Percentiles rank a stretch among this genome's conserved stretches.
phyloP scores from a whole-genome alignment of 208 protist species.

The Trypanosoma cruzi region DNA sequence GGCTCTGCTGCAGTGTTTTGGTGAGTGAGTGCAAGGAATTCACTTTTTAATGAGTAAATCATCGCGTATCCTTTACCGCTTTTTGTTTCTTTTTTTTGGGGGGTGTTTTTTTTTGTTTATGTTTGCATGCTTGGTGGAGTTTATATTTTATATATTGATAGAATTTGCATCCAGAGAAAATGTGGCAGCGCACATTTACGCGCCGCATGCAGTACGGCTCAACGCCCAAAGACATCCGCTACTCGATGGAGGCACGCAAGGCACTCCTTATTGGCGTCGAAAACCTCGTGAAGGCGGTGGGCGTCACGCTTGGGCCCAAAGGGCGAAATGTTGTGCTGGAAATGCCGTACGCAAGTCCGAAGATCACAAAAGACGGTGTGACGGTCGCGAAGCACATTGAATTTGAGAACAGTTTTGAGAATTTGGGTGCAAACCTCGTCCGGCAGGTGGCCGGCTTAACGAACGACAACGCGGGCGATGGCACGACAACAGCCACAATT shows the following conservation, averaged over 20 bases:
- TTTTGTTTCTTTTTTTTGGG: no score
- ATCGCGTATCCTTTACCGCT: no score
- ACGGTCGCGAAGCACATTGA: conserved; percentile 99
- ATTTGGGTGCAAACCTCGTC: conserved; percentile 98
- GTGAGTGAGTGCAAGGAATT: no score
- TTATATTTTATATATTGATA: no score
- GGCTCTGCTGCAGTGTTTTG: no score
- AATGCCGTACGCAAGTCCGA: conserved; percentile 97
- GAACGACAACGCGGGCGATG: conserved; percentile 98
- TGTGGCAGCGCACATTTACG: conserved; percentile 43
- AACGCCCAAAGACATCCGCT: conserved; percentile 97
- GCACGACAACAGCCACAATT: conserved; percentile 99
- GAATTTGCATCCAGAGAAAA: no score
- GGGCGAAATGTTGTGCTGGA: conserved; percentile 99
- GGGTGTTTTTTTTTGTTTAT: no score
- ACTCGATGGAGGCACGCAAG: conserved; percentile 94
- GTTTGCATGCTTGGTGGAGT: no score
- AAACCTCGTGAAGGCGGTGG: conserved; percentile 96
- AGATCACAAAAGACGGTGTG: conserved; percentile 99
- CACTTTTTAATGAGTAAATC: no score
- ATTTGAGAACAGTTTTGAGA: conserved; percentile 98
- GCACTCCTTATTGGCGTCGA: conserved; percentile 96
- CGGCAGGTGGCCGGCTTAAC: conserved; percentile 96
- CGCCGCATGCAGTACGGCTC: conserved; percentile 77
- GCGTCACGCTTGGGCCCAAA: conserved; percentile 98